A percentile compares a stretch with the other conserved stretches of the same genome.
These are phyloP conservation scores for Colletotrichum melonis DNA, from an alignment of 2,329 filamentous ascomycete genomes.

Conservation along the genomic window DNA sequence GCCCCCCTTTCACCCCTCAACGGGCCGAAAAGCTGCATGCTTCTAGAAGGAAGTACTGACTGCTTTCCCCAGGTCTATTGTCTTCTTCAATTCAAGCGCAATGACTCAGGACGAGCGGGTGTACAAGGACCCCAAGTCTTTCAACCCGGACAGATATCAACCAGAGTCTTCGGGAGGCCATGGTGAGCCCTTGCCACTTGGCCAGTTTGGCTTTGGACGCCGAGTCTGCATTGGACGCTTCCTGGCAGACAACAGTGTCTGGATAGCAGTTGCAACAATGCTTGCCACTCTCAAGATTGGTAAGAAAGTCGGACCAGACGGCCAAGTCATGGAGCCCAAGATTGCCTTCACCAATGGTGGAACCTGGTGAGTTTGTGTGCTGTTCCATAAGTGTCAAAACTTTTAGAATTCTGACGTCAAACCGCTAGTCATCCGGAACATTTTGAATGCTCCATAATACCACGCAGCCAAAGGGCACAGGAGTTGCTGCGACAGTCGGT, in stretches of 20 bases:
- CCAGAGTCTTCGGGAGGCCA: conserved; percentile 33
- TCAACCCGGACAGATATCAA: conserved; percentile 60
- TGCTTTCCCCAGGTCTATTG: conserved; percentile 42
- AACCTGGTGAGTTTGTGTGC: conserved; percentile 27
- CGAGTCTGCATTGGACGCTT: conserved; percentile 47
- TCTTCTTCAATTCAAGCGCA: conserved; percentile 56
- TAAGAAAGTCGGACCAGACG: conserved; percentile 46
- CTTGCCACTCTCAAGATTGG: conserved; percentile 43
- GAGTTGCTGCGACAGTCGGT: conserved; percentile 19
- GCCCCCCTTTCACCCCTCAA: conserved; percentile 12
- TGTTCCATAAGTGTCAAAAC: neutral
- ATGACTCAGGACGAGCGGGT: conserved; percentile 55
- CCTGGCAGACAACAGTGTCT: conserved; percentile 49
- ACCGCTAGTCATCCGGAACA: conserved; percentile 44
- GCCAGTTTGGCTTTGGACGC: conserved; percentile 50
- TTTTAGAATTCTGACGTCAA: conserved; percentile 16
- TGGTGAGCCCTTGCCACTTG: conserved; percentile 58
- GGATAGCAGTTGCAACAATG: conserved; percentile 50
- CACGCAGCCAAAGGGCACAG: conserved; percentile 23
- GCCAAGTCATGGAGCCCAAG: conserved; percentile 39
- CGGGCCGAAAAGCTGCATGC: conserved; percentile 22
- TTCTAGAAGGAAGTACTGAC: conserved; percentile 31
- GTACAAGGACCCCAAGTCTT: conserved; percentile 55
- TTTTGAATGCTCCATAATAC: conserved; percentile 42
- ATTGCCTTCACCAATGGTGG: conserved; percentile 34